These are phyloP conservation scores for Aspergillus kassunensis DNA, from an alignment of 495 filamentous ascomycete genomes.

Conservation along the genomic window DNA sequence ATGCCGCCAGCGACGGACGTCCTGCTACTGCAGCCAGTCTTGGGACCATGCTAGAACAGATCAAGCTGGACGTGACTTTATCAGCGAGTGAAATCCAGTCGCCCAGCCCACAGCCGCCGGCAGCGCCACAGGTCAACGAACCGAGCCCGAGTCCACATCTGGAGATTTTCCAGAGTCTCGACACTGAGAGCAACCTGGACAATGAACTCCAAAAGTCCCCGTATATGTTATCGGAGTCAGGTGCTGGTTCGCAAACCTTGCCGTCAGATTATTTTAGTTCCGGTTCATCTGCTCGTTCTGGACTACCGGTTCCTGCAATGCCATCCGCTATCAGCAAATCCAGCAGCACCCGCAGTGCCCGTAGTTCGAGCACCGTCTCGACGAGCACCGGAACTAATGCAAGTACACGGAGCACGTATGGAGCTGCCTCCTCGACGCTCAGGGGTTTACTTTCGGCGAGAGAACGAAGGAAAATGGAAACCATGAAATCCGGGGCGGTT, in stretches of 20 bases:
- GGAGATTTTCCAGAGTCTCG: slow-evolving; percentile 22
- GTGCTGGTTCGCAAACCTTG: slow-evolving; percentile 16
- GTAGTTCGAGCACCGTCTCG: slow-evolving; percentile 40
- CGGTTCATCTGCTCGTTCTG: slow-evolving; percentile 25
- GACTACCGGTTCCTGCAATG: slow-evolving; percentile 35
- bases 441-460: slow-evolving; percentile 35
- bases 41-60: slow-evolving; percentile 37
- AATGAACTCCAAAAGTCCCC: slow-evolving; percentile 21
- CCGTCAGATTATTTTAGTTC: slow-evolving; percentile 26
- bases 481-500: slow-evolving; percentile 26
- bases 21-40: slow-evolving; percentile 37
- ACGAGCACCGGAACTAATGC: slow-evolving; percentile 31
- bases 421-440: slow-evolving; percentile 38
- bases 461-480: slow-evolving; percentile 32
- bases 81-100: slow-evolving; percentile 30
- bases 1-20: slow-evolving; percentile 34
- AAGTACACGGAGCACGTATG: slow-evolving; percentile 40
- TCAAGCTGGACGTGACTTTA: slow-evolving; percentile 39
- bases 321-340: slow-evolving; percentile 29
- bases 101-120: slow-evolving; percentile 13
- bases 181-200: slow-evolving; percentile 12
- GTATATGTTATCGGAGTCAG: slow-evolving; percentile 15
- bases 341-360: slow-evolving; percentile 38
- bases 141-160: slow-evolving; percentile 10
- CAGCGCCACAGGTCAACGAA: background rate